Percentiles rank a stretch among this genome's conserved stretches.
These are phyloP conservation scores for Fibroporia radiculosa DNA, from an alignment of 768 basidiomycete species.

Conservation along the genomic window DNA sequence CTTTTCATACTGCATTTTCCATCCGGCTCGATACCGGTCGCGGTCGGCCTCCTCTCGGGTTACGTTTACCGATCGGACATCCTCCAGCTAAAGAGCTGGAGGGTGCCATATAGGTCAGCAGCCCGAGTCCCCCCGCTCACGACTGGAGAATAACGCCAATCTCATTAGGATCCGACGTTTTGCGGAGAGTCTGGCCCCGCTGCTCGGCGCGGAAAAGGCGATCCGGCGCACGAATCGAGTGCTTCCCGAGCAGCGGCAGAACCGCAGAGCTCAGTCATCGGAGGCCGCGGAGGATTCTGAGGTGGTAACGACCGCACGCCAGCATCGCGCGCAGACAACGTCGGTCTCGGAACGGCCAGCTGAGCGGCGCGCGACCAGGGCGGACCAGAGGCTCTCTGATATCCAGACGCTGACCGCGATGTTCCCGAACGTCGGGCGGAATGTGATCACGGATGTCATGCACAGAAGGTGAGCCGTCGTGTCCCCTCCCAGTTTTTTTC, in stretches of 20 bases:
- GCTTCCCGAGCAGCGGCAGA: slow-evolving; percentile 45
- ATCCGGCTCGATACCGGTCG: slow-evolving; percentile 51
- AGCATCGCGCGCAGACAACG: slow-evolving; percentile 16
- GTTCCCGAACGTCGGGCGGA: slow-evolving; percentile 77
- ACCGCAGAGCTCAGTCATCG: slow-evolving; percentile 11
- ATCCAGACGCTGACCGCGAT: slow-evolving; percentile 67
- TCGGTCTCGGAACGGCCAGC: slow-evolving; percentile 13
- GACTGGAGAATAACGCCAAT: no score
- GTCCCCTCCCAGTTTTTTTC: no score
- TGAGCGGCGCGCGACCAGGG: slow-evolving; percentile 27
- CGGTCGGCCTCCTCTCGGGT: slow-evolving; percentile 62
- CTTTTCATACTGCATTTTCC: slow-evolving; percentile 63
- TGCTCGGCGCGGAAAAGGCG: slow-evolving; percentile 57
- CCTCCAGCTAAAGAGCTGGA: slow-evolving; percentile 71
- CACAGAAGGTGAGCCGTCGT: slow-evolving; percentile 61
- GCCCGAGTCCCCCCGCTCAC: no score
- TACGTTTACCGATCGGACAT: slow-evolving; percentile 81
- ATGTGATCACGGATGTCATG: slow-evolving; percentile 66
- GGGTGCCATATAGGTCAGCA: slow-evolving; percentile 44
- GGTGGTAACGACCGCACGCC: slow-evolving; percentile 53
- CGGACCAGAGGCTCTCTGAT: slow-evolving; percentile 70
- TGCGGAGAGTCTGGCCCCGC: slow-evolving; percentile 47
- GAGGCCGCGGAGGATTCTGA: slow-evolving; percentile 40
- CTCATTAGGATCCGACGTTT: slow-evolving; percentile 37
- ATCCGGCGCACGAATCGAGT: slow-evolving; percentile 67